A percentile compares a stretch with the other conserved stretches of the same genome.
These are phyloP conservation scores for Holtermanniella nyarrowii DNA, from an alignment of 768 basidiomycete genomes.

Conservation along the genomic window DNA sequence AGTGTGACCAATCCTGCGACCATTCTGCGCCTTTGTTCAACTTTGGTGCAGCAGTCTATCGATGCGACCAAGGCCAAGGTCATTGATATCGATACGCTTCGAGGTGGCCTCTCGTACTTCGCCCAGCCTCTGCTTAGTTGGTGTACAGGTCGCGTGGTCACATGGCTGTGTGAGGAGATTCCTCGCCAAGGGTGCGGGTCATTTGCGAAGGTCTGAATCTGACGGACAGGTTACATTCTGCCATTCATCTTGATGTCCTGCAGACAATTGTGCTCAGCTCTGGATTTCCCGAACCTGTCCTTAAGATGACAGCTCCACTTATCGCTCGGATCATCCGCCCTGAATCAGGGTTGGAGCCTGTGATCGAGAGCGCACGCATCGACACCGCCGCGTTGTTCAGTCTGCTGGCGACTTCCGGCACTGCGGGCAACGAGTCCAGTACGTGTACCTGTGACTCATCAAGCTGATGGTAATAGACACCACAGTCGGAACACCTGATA, in stretches of 20 bases:
- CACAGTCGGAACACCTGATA: too few species aligned
- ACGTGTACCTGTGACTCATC: too few species aligned
- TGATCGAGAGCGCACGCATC: conserved; percentile 25
- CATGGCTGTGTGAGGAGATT: conserved; percentile 39
- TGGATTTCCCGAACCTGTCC: conserved; percentile 19
- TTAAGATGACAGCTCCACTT: conserved; percentile 13
- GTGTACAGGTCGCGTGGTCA: conserved; percentile 40
- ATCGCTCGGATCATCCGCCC: conserved; percentile 17
- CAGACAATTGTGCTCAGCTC: conserved; percentile 22
- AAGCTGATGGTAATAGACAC: too few species aligned
- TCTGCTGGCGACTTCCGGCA: too few species aligned
- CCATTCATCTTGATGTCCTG: conserved; percentile 31
- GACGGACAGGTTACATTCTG: conserved; percentile 21
- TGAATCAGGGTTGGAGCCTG: conserved; percentile 15
- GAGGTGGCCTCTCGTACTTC: conserved; percentile 42
- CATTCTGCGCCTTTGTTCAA: conserved; percentile 37
- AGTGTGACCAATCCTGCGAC: conserved; percentile 39
- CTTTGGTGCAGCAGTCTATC: conserved; percentile 41
- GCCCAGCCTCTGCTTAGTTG: conserved; percentile 43
- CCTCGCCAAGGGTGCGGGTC: conserved; percentile 34
- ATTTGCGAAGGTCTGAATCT: background rate
- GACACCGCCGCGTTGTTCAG: conserved; percentile 16
- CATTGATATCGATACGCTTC: conserved; percentile 41
- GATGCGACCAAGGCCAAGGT: conserved; percentile 31
- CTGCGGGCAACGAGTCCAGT: too few species aligned